Conservation (phyloP, 2,329 filamentous ascomycete species). For the Cladosporium sp. region DNA sequence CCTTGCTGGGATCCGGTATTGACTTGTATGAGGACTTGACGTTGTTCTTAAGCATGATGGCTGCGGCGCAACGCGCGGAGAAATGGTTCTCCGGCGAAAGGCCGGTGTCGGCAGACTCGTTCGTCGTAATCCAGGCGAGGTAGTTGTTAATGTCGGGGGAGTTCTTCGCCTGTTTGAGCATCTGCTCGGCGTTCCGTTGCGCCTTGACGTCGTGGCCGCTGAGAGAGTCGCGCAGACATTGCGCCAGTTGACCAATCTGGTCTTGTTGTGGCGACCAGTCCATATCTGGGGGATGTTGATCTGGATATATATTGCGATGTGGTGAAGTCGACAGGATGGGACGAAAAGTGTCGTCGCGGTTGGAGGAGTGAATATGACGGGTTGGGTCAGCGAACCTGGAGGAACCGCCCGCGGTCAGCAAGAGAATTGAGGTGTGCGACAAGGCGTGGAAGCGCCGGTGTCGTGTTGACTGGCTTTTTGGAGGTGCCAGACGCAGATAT, state of each 20-base stretch:
- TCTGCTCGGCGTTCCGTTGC: constrained; percentile 86
- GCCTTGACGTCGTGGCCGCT: constrained; percentile 74
- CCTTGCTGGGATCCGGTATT: constrained; percentile 68
- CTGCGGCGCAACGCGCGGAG: constrained; percentile 78
- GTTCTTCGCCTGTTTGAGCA: constrained; percentile 83
- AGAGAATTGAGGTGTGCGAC: neutral
- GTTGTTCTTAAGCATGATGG: constrained; percentile 95
- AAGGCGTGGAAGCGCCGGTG: neutral
- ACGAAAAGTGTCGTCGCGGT: neutral
- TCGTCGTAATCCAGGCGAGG: constrained; percentile 83
- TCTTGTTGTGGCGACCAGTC: constrained; percentile 88
- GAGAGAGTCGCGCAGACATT: constrained; percentile 86
- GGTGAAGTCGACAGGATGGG: neutral
- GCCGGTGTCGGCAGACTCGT: constrained; percentile 48
- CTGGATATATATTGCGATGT: too few relatives aligned
- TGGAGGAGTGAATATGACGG: neutral
- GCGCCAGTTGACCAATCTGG: constrained; percentile 82
- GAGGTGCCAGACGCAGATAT: constrained; percentile 2
- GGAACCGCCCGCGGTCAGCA: neutral
- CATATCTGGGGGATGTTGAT: constrained; percentile 51
- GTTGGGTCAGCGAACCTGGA: neutral
- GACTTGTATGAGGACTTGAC: constrained; percentile 70
- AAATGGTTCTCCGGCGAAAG: constrained; percentile 62
- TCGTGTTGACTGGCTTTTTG: constrained; percentile 8
- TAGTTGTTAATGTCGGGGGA: constrained; percentile 98